Evolutionary conservation across 768 basidiomycete species (phyloP).

Genomic region (Lactarius pseudohatsudake): DNA sequence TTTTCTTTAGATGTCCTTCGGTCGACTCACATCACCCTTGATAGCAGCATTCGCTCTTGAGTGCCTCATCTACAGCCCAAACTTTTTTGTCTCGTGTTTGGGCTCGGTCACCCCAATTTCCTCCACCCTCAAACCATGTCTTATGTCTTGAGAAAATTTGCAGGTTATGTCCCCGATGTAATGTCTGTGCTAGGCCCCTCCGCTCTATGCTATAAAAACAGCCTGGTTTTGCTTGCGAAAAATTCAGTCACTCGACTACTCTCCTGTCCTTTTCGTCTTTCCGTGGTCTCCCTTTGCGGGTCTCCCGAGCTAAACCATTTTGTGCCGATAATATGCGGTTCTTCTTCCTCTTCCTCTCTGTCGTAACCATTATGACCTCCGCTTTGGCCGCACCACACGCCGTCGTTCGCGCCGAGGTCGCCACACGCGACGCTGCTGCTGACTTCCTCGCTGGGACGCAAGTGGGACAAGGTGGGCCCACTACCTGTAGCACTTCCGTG

Average conservation of each 20-base stretch:
- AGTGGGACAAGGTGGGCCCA: slow-evolving; percentile 45
- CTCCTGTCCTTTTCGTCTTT: slow-evolving; percentile 28
- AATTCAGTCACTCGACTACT: not conserved
- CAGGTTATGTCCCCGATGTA: not conserved
- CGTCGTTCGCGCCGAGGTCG: not conserved
- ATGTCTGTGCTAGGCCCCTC: not conserved
- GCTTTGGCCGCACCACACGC: slow-evolving; percentile 5
- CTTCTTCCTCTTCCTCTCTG: slow-evolving; percentile 44
- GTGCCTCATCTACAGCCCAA: not conserved
- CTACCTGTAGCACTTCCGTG: slow-evolving; percentile 9
- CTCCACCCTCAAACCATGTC: not conserved
- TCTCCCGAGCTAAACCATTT: slow-evolving; percentile 28
- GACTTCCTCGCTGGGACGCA: slow-evolving; percentile 49
- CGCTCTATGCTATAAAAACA: slow-evolving; percentile 5
- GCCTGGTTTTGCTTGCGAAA: not conserved
- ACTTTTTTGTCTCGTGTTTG: not conserved
- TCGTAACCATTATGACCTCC: slow-evolving; percentile 40
- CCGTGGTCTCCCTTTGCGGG: slow-evolving; percentile 19
- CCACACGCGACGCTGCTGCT: not conserved
- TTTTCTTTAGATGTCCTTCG: too few species aligned
- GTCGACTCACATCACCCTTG: too few species aligned
- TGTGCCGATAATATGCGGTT: slow-evolving; percentile 38
- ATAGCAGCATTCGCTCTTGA: not conserved
- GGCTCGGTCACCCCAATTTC: not conserved
- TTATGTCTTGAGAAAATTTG: not conserved